Evolutionary conservation across 768 basidiomycete species (phyloP).

Genomic region (Cystofilobasidium ferigula): DNA sequence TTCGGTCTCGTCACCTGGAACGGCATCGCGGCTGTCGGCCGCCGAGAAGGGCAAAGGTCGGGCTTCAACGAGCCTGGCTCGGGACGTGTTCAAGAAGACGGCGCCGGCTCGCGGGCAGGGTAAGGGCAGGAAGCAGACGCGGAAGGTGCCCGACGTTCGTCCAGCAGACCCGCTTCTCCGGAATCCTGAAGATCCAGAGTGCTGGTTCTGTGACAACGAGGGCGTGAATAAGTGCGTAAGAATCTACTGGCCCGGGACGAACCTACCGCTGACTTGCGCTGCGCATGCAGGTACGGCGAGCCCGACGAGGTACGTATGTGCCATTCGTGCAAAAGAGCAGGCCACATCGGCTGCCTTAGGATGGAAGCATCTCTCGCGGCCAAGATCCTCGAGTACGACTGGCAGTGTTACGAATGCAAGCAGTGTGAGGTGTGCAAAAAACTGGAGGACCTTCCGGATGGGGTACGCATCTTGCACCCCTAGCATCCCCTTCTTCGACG

Average conservation of each 20-base stretch:
- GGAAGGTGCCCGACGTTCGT: neutral
- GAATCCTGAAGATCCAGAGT: constrained; percentile 57
- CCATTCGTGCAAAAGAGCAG: constrained; percentile 39
- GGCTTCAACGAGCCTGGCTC: neutral
- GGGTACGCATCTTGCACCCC: constrained; percentile 49
- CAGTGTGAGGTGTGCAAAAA: constrained; percentile 71
- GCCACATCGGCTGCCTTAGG: constrained; percentile 77
- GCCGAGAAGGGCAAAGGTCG: neutral
- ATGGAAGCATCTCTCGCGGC: constrained; percentile 46
- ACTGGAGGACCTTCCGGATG: constrained; percentile 73
- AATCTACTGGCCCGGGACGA: too few relatives aligned
- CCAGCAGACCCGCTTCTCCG: constrained; percentile 28
- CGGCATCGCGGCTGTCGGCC: neutral
- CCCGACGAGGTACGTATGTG: constrained; percentile 18
- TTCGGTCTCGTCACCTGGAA: too few relatives aligned
- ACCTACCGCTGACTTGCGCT: constrained; percentile 17
- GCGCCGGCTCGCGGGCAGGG: neutral
- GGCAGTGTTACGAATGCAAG: constrained; percentile 88
- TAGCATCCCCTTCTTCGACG: neutral
- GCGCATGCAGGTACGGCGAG: neutral
- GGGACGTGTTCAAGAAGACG: neutral
- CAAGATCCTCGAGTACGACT: constrained; percentile 59
- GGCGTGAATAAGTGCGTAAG: constrained; percentile 53
- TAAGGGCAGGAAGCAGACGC: neutral
- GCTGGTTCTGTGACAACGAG: constrained; percentile 65